Conservation (phyloP, 2,329 filamentous ascomycete genomes). For the Colletotrichum higginsianum region DNA sequence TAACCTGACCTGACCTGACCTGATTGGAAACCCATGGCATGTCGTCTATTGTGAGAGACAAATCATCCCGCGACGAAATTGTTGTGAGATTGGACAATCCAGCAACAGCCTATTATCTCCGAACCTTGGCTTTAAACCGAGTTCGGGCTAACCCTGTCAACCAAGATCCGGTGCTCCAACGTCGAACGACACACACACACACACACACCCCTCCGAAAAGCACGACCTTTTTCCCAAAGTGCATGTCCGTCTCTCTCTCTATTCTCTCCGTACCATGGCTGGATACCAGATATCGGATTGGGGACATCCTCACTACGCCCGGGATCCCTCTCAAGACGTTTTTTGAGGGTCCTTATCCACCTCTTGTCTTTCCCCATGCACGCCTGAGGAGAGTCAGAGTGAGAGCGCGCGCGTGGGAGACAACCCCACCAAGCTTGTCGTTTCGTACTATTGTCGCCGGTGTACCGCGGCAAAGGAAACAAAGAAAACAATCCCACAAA, state of each 20-base stretch:
- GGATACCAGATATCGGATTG: conserved; percentile 12
- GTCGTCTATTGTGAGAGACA: neutral
- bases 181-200: too few relatives aligned
- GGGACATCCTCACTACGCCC: conserved; percentile 22
- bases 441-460: conserved; percentile 18
- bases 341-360: neutral
- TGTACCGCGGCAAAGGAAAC: conserved; percentile 5
- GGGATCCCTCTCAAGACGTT: conserved; percentile 29
- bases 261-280: neutral
- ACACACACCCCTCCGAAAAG: conserved; percentile 2
- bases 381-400: neutral
- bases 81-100: neutral
- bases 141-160: conserved; percentile 11
- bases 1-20: too few relatives aligned
- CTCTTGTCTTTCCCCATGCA: neutral
- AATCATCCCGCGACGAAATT: conserved; percentile 9
- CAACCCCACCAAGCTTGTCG: neutral
- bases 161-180: conserved; percentile 26
- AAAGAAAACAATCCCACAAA: neutral
- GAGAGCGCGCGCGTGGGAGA: neutral
- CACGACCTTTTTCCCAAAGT: conserved; percentile 13
- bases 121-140: neutral
- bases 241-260: neutral
- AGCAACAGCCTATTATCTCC: too few relatives aligned
- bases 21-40: neutral